Base-by-base conservation (phyloP, 2,329 filamentous ascomycete genomes). In the Trichoderma guizhouense region DNA sequence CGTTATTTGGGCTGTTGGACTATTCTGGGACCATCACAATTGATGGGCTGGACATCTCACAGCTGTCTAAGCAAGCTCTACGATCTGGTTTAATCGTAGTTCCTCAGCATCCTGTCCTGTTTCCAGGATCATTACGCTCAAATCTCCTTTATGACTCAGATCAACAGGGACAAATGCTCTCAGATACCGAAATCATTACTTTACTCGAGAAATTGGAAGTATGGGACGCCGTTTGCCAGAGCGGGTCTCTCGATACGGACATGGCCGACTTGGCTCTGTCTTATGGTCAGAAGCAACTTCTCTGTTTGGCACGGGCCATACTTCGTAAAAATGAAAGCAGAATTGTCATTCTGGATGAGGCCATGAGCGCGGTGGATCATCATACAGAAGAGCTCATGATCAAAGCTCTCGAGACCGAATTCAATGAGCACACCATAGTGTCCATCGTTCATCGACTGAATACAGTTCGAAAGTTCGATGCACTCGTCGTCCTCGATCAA, bases 51-150 rank as follows among this genome's bases (percentile, higher is more conserved):
- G 77, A 81, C 1, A 79, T 85, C 4, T 47, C 77, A 43, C 73
- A 72, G 1, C 76, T 88, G 15, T 75, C 83, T 57, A 82, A 84
- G 4, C 30, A 78, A 2, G 74, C 76, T 0, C 78, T 88, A 0
- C 84, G 86, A 5, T 76, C 81, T 24, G 82, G 81, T 7, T 77
- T 88, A 53, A 84, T 85, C 60, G 82, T 83, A 18, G 75, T 88
- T 1, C 84, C 87, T 0, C 87, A 89, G 76, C 85, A 88, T 9
- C 77, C 84, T 0, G 81, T 85, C 14, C 9, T 34, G 5, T 11
- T 84, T 87, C 74, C 76, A 87, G 3, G 81, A 81, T 1, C 83
- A 81, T 32, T 81, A 79, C 2, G 79, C 84, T 64, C 77, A 76
- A 55, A 34, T 32, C 30, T 55, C 2, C 18, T 51, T 6, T 32